Base-by-base conservation (phyloP, 345 rosid genomes). In the Microcos paniculata region DNA sequence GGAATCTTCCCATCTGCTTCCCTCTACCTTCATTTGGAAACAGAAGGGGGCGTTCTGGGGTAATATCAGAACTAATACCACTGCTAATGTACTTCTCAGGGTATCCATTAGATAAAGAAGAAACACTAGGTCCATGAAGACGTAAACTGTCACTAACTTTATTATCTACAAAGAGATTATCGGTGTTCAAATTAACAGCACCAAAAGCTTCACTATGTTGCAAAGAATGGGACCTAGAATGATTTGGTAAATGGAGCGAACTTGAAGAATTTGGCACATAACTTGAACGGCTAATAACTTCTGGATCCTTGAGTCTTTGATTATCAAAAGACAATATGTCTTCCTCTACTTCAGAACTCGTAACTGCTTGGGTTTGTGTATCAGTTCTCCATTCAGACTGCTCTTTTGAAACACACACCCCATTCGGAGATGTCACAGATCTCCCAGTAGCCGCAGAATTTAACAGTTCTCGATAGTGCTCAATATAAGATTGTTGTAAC, bases 271-370 rank as follows among this genome's bases (percentile, higher is more conserved):
- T 84, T 33, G 85, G 83, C 65, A 82, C 59, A 84, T 56, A 80
- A 45, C 70, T 49, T 42, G 87, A 78, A 68, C 35, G 85, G 52
- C 77, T 84, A 55, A 78, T 80, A 30, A 81, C 86, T 74, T 89
- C 91, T 7, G 96, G 97, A 86, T 84, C 88, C 63, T 84, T 85
- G 23, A 74, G 85, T 79, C 94, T 81, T 68, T 82, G 92, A 77
- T 56, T 87, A 80, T 86, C 86, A 74, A 87, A 86, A 70, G 91
- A 84, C 77, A 90, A 62, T 48, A 91, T n/a, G 82, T 87, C 93
- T 38, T 89, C 90, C 77, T 90, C 94, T 68, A 84, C 82, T 76
- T 81, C 87, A 51, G 86, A 77, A 42, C 57, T 64, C 45, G 77
- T 71, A 49, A 58, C 73, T 33, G 66, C 28, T 58, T 77, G 83